Percentiles rank a stretch among this genome's conserved stretches.
phyloP scores from a whole-genome alignment of 2,329 filamentous ascomycete species.

The Colletotrichum abscissum region DNA sequence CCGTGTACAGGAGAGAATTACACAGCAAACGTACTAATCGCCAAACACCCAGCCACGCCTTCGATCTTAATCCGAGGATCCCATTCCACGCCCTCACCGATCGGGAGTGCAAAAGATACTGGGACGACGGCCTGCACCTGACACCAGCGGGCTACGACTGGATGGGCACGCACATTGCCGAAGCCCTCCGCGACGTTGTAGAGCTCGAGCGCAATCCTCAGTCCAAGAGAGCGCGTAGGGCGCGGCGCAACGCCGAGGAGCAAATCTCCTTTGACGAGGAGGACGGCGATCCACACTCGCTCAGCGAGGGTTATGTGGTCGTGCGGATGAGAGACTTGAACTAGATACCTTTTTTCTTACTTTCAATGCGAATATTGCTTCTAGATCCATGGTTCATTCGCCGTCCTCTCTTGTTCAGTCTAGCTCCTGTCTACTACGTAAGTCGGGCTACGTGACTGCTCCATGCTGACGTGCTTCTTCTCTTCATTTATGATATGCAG shows the following conservation, averaged over 20 bases:
- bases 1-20: no score
- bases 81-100: constrained; percentile 63
- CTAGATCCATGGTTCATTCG: background rate
- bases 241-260: constrained; percentile 51
- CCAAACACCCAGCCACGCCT: constrained; percentile 56
- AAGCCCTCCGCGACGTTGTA: constrained; percentile 59
- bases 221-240: constrained; percentile 39
- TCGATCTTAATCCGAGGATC: constrained; percentile 66
- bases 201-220: constrained; percentile 27
- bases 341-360: constrained; percentile 44
- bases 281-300: constrained; percentile 54
- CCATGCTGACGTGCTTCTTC: background rate
- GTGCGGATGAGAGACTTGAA: constrained; percentile 64
- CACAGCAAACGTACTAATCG: background rate
- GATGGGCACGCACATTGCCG: constrained; percentile 69
- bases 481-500: constrained; percentile 16
- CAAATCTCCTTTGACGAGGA: constrained; percentile 60
- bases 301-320: constrained; percentile 65
- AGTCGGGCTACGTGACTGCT: background rate
- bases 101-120: constrained; percentile 60
- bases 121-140: constrained; percentile 72
- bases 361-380: background rate
- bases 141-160: constrained; percentile 69
- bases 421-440: background rate
- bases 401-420: background rate